Evolutionary conservation across 2,329 filamentous ascomycete genomes (phyloP).

Genomic region (Fusarium cyanostomum): DNA sequence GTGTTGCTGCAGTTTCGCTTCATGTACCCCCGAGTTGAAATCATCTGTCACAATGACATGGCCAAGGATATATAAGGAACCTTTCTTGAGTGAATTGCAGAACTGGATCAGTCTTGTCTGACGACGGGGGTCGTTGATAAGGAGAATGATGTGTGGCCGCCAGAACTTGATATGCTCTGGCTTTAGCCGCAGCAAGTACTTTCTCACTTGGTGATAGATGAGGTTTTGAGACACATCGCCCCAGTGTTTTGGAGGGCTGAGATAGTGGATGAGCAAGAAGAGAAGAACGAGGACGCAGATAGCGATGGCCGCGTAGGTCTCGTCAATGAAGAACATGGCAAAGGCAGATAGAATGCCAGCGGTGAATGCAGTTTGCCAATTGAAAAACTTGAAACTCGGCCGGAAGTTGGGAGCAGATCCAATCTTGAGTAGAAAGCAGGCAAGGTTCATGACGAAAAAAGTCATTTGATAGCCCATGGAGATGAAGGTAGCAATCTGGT

Average conservation of each 20-base stretch:
- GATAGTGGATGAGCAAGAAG: conserved; percentile 86
- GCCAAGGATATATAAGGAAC: conserved; percentile 82
- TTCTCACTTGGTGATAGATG: conserved; percentile 86
- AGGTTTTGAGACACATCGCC: conserved; percentile 89
- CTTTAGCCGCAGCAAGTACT: conserved; percentile 83
- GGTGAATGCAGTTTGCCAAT: conserved; percentile 80
- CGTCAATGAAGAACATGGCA: conserved; percentile 92
- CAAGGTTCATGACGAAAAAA: conserved; percentile 87
- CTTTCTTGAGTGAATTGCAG: conserved; percentile 91
- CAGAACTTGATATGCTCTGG: conserved; percentile 95
- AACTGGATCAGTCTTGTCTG: conserved; percentile 89
- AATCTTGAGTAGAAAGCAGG: conserved; percentile 87
- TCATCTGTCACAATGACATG: conserved; percentile 89
- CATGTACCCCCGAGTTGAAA: conserved; percentile 80
- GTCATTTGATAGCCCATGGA: conserved; percentile 96
- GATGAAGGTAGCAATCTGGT: conserved; percentile 88
- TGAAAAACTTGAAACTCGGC: conserved; percentile 89
- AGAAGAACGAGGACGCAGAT: conserved; percentile 78
- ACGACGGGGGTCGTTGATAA: conserved; percentile 83
- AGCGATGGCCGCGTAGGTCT: conserved; percentile 79
- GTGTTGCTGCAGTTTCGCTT: conserved; percentile 81
- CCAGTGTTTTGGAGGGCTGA: conserved; percentile 86
- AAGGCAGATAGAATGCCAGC: conserved; percentile 79
- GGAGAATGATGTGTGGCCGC: conserved; percentile 85
- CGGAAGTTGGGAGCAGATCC: conserved; percentile 89